phyloP scores from a whole-genome alignment of 192 early-diverging fungal species.

The Allomyces macrogynus region DNA sequence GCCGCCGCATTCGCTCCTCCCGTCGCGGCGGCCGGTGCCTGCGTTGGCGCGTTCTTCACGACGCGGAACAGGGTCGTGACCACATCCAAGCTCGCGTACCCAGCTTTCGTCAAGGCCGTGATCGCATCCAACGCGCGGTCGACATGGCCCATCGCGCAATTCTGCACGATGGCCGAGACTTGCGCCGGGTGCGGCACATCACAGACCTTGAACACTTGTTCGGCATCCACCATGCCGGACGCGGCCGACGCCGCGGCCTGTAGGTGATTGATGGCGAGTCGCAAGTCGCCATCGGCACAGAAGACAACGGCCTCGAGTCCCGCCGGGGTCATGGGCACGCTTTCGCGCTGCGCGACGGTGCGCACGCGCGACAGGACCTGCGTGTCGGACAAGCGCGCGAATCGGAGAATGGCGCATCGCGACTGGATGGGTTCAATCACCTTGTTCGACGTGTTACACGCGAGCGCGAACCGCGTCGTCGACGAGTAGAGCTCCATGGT shows the following conservation, averaged over 20 bases:
- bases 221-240: constrained; percentile 61
- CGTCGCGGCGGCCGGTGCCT: background rate
- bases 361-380: constrained; percentile 60
- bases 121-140: constrained; percentile 50
- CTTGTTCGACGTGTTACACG: constrained; percentile 88
- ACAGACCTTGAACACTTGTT: constrained; percentile 93
- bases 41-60: constrained; percentile 29
- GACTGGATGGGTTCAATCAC: constrained; percentile 97
- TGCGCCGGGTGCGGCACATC: constrained; percentile 86
- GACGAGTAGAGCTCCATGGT: constrained; percentile 96
- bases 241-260: constrained; percentile 66
- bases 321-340: constrained; percentile 65
- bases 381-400: constrained; percentile 50
- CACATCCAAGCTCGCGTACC: constrained; percentile 78
- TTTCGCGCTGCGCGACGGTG: constrained; percentile 66
- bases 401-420: constrained; percentile 82
- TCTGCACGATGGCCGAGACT: constrained; percentile 49
- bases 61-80: constrained; percentile 82
- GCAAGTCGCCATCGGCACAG: constrained; percentile 94
- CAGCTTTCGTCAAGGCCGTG: constrained; percentile 52
- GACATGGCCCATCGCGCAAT: constrained; percentile 43
- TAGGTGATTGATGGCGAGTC: constrained; percentile 92
- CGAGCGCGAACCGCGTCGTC: constrained; percentile 89
- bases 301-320: constrained; percentile 88
- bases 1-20: background rate